Evolutionary conservation across 192 early-diverging fungal genomes (phyloP).

Genomic region (Mortierella alpina): DNA sequence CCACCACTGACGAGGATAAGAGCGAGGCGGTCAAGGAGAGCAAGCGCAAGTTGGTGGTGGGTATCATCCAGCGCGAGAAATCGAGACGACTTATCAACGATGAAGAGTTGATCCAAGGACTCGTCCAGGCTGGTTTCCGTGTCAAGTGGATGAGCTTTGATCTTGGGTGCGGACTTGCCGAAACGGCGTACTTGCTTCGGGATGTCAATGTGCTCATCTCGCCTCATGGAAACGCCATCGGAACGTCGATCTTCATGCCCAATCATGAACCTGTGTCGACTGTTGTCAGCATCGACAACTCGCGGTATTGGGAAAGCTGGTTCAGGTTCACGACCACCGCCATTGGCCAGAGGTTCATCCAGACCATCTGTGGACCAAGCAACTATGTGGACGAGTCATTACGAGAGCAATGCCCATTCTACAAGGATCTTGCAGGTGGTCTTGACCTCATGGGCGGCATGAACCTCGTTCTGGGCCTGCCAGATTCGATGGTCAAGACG

Average conservation of each 20-base stretch:
- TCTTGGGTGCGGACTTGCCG: constrained; percentile 39
- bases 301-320: constrained; percentile 24
- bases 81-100: constrained; percentile 36
- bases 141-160: constrained; percentile 52
- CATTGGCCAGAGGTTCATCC: constrained; percentile 27
- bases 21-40: background rate
- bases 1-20: background rate
- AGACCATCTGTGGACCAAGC: constrained; percentile 10
- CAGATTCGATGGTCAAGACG: constrained; percentile 13
- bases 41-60: constrained; percentile 30
- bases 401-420: constrained; percentile 14
- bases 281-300: constrained; percentile 30
- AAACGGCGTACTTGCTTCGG: constrained; percentile 38
- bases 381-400: constrained; percentile 17
- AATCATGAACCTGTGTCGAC: constrained; percentile 22
- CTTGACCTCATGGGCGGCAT: background rate
- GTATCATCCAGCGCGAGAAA: constrained; percentile 32
- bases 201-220: constrained; percentile 38
- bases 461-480: constrained; percentile 8
- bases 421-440: background rate
- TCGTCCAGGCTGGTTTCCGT: constrained; percentile 29
- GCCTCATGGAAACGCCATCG: constrained; percentile 39
- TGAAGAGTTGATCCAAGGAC: constrained; percentile 19
- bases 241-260: constrained; percentile 41
- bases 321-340: constrained; percentile 31